phyloP scores from a whole-genome alignment of 2,329 filamentous ascomycete genomes.

The Exophiala bonariae region DNA sequence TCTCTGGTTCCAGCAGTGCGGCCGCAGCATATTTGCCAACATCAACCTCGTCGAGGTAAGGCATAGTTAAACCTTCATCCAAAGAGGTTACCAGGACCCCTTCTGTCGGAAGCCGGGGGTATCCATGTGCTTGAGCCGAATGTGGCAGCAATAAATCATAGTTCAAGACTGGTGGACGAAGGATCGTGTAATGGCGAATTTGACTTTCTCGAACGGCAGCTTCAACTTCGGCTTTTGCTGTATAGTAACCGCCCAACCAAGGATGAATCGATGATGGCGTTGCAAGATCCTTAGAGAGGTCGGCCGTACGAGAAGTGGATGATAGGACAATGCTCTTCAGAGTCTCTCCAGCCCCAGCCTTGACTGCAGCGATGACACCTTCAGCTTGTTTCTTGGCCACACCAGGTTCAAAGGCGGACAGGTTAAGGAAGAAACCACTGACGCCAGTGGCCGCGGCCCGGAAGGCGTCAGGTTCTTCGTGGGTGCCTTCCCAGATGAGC shows the following conservation, averaged over 20 bases:
- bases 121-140: constrained; percentile 33
- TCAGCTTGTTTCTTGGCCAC: constrained; percentile 31
- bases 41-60: constrained; percentile 49
- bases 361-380: constrained; percentile 6
- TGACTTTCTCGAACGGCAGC: constrained; percentile 36
- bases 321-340: constrained; percentile 28
- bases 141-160: constrained; percentile 50
- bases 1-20: constrained; percentile 43
- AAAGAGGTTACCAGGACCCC: constrained; percentile 42
- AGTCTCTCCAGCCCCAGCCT: constrained; percentile 33
- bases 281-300: background rate
- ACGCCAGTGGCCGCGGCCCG: constrained; percentile 27
- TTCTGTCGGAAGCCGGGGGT: constrained; percentile 39
- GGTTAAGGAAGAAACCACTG: constrained; percentile 19
- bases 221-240: constrained; percentile 47
- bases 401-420: constrained; percentile 9
- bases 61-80: constrained; percentile 37
- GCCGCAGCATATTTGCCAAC: constrained; percentile 49
- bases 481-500: constrained; percentile 57
- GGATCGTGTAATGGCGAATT: constrained; percentile 49
- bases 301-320: constrained; percentile 5
- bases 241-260: constrained; percentile 14
- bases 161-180: constrained; percentile 55
- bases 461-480: constrained; percentile 42
- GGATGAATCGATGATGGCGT: constrained; percentile 34